Base-by-base conservation (phyloP, 306 rosid genomes). In the Cicer arietinum region DNA sequence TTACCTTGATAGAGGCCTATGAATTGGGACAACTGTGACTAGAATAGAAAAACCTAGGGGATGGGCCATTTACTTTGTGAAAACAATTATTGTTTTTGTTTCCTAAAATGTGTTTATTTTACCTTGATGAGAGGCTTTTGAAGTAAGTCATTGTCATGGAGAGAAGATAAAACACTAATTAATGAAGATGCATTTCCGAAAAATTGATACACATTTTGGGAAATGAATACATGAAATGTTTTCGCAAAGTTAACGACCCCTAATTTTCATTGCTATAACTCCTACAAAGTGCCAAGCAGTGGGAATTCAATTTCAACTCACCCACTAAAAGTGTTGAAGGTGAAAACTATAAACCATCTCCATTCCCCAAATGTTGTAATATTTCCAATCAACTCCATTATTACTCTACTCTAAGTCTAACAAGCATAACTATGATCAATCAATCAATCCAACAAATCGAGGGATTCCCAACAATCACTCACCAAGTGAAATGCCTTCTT, bases 401-500 rank as follows among this genome's bases (percentile, higher is more conserved):
- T 37, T 52, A 74, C 39, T 60, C 76, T 48, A 77, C 50, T 74
- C 64, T 25, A 25, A 25, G 35, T 25, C 35, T 68, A 68, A 37
- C 60, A 77, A 79, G 57, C 75, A 77, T 73, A 66, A 35, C 12
- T 35, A 30, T 47, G 45, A 73, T 40, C 71, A 67, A 71, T 52
- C 44, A 67, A 62, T 30, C 67, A 10, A 17, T 13, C 56, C 51
- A 10, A 78, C 54, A 62, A 47, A 67, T 71, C 8, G 78, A 71
- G 42, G 8, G 42, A 69, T 62, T 75, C 41, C 54, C 44, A 72
- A 57, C 39, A 70, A 72, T 70, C 51, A 85, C 98, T 81, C 75
- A 94, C 99, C 81, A 17, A 76, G 77, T 82, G 91, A 81, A 82
- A 94, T 4, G 95, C 95, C 77, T 86, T 94, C 74, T 90, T 90